phyloP scores from a whole-genome alignment of 305 asterid genomes.

The Plantago coronopus region DNA sequence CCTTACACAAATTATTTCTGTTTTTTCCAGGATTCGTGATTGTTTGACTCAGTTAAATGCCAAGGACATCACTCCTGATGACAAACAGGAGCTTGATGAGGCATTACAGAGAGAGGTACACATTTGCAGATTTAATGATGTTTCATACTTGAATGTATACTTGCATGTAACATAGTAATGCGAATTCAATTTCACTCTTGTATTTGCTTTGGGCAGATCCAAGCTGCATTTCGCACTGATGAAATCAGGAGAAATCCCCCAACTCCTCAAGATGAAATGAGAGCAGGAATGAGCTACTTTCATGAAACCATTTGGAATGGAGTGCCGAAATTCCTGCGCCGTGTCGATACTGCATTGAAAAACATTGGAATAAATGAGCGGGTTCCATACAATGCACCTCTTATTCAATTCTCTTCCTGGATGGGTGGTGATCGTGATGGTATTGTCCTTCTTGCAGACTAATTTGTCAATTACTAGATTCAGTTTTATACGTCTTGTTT shows the following conservation, averaged over 20 bases:
- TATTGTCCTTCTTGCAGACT: constrained; percentile 27
- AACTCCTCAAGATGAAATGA: constrained; percentile 93
- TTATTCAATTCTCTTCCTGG: constrained; percentile 91
- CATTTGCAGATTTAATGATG: background rate
- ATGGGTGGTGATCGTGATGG: constrained; percentile 98
- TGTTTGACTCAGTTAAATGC: constrained; percentile 79
- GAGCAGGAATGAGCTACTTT: constrained; percentile 95
- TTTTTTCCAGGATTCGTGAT: constrained; percentile 56
- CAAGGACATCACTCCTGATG: constrained; percentile 88
- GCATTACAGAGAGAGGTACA: constrained; percentile 87
- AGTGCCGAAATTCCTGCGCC: constrained; percentile 82
- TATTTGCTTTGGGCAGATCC: constrained; percentile 51
- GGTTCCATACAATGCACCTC: constrained; percentile 85
- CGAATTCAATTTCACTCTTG: background rate
- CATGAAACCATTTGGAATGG: constrained; percentile 97
- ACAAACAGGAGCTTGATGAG: constrained; percentile 95
- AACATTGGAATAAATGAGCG: constrained; percentile 88
- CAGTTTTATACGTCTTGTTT: background rate
- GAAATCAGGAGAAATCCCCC: constrained; percentile 92
- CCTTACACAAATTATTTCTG: constrained; percentile 2
- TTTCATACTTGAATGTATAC: background rate
- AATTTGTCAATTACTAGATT: background rate
- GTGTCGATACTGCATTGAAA: constrained; percentile 89
- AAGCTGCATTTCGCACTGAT: constrained; percentile 95
- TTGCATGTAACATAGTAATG: no score